Conservation (phyloP, 805 yeast genomes). For the Candida xiaguanensis region DNA sequence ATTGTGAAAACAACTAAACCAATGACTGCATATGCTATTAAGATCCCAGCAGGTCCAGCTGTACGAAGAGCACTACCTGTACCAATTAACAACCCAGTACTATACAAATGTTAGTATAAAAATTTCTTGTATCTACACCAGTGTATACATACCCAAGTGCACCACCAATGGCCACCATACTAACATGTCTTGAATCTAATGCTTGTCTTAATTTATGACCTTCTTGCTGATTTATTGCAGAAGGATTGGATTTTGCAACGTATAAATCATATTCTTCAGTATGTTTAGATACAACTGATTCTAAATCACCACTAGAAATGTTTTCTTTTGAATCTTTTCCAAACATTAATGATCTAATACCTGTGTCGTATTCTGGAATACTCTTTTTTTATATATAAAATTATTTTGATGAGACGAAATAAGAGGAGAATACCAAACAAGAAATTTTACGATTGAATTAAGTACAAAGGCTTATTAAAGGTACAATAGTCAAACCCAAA, state of each 20-base stretch:
- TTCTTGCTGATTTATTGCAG: constrained; percentile 30
- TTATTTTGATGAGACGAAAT: neutral
- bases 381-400: no score
- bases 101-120: neutral
- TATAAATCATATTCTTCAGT: constrained; percentile 48
- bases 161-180: constrained; percentile 80
- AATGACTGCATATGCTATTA: constrained; percentile 64
- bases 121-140: no score
- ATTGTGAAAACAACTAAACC: constrained; percentile 71
- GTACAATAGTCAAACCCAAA: no score
- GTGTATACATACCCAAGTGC: constrained; percentile 51
- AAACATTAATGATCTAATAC: neutral
- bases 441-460: no score
- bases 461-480: no score
- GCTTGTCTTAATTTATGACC: constrained; percentile 45
- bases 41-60: constrained; percentile 67
- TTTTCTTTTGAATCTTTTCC: constrained; percentile 10
- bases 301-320: constrained; percentile 15
- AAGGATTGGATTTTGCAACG: constrained; percentile 44
- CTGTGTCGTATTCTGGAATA: neutral
- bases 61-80: constrained; percentile 65
- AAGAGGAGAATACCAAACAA: neutral
- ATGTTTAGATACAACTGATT: constrained; percentile 35
- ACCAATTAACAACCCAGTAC: constrained; percentile 73
- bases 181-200: constrained; percentile 55